Percentiles rank a stretch among this genome's conserved stretches.
Evolutionary conservation across 495 filamentous ascomycete genomes (phyloP).

Genomic region (Tuber calosporum): DNA sequence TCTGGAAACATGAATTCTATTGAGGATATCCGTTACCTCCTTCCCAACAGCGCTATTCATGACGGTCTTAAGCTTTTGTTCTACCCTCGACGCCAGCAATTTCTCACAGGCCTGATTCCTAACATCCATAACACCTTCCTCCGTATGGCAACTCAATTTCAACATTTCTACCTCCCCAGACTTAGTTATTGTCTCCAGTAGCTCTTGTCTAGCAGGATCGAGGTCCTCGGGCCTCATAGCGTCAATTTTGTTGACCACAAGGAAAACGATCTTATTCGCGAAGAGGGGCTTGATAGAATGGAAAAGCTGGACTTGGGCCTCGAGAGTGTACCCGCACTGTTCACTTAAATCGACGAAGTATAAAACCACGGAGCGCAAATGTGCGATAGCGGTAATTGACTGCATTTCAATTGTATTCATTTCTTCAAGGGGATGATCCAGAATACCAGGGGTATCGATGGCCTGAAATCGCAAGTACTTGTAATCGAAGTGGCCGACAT

Average conservation of each 20-base stretch:
- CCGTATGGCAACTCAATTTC: conserved; percentile 86
- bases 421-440: conserved; percentile 96
- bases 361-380: conserved; percentile 84
- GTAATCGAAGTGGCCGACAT: conserved; percentile 98
- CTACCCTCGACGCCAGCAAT: conserved; percentile 81
- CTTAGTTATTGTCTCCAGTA: conserved; percentile 72
- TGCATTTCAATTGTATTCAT: conserved; percentile 99
- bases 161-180: conserved; percentile 83
- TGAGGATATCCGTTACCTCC: conserved; percentile 70
- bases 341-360: conserved; percentile 99
- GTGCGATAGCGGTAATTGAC: conserved; percentile 92
- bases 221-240: conserved; percentile 80
- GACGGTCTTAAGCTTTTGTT: conserved; percentile 89
- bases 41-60: conserved; percentile 60
- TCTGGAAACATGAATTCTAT: conserved; percentile 90
- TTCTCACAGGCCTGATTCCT: conserved; percentile 93
- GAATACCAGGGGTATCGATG: conserved; percentile 85
- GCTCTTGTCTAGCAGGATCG: conserved; percentile 67
- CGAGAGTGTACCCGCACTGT: conserved; percentile 91
- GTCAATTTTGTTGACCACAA: conserved; percentile 98
- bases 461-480: conserved; percentile 91
- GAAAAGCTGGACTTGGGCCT: conserved; percentile 86
- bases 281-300: conserved; percentile 93
- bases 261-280: conserved; percentile 90
- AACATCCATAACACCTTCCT: conserved; percentile 85